Base-by-base conservation (phyloP, 2,329 filamentous ascomycete genomes). In the Ophiostoma populinum region DNA sequence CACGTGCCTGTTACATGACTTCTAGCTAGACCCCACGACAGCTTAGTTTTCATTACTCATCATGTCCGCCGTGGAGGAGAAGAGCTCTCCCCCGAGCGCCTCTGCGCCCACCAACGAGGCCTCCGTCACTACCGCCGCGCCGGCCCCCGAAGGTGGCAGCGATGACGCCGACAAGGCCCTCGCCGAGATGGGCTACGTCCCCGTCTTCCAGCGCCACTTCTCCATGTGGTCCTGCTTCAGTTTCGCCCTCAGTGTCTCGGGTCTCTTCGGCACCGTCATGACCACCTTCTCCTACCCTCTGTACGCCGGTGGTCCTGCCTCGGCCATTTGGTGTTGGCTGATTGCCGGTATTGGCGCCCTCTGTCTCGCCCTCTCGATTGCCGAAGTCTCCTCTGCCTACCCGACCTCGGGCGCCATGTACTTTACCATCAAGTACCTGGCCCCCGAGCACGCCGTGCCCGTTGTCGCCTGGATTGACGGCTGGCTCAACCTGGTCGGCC, bases 291-390 rank as follows among this genome's bases (percentile, higher is more conserved):
- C 54, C 10, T 68, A 63, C 44, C 65, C 67, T 2, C 54, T 71
- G 18, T 50, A 54, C 28, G 65, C 65, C 12, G 65, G 65, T 40
- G 67, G 67, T 33, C 55, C 62, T 24, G 59, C 65, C 18, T 58
- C 65, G 6, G 64, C 58, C 7, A 58, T 72, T 5, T 72, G 67
- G 67, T 69, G 61, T 48, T 72, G 67, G 67, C 46, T 67, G 32
- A 66, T 70, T 39, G 64, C 63, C 20, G 67, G 67, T 34, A 53
- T 57, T 30, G 67, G 67, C 9, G 68, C 66, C 39, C 62, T 71
- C 55, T 68, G 64, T 43, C 65, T 71, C 35, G 57, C 58, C 33
- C 45, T 56, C 17, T 69, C 65, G 8, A 65, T 70, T 22, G 63
- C 66, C 27, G 66, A 71, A 50, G 53, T 71, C 18, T 63, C 68